Percentiles rank a stretch among this genome's conserved stretches.
These are phyloP conservation scores for Gryganskiella cystojenkinii DNA, from an alignment of 192 early-diverging fungal genomes.

Conservation along the genomic window DNA sequence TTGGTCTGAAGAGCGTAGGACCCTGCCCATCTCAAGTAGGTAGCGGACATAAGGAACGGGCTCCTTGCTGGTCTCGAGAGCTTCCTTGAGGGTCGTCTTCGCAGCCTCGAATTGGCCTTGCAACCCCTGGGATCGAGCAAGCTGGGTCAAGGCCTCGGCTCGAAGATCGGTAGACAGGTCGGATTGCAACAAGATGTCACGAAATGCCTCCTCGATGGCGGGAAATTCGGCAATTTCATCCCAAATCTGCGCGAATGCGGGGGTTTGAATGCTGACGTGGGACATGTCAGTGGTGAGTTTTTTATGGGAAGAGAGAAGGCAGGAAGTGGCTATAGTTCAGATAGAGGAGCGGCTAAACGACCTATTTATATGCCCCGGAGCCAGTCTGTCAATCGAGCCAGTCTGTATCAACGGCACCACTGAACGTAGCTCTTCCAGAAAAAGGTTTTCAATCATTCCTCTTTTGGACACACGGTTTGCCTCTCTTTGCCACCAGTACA, in stretches of 20 bases:
- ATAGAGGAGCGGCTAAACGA: no score
- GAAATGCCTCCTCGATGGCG: not conserved
- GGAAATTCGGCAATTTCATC: not conserved
- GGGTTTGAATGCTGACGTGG: not conserved
- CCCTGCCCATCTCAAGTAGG: constrained; percentile 15
- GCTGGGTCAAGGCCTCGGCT: constrained; percentile 18
- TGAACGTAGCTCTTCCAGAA: no score
- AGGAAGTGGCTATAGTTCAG: not conserved
- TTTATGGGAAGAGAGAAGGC: not conserved
- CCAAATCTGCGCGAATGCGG: not conserved
- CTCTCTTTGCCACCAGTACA: no score
- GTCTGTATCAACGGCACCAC: no score
- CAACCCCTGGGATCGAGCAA: constrained; percentile 18
- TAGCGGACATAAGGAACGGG: constrained; percentile 14
- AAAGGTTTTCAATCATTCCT: no score
- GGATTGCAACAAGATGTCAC: not conserved
- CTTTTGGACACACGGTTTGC: no score
- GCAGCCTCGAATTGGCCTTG: constrained; percentile 15
- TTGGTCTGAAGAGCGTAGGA: constrained; percentile 4
- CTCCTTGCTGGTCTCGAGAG: not conserved
- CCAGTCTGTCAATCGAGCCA: no score
- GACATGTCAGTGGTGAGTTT: not conserved
- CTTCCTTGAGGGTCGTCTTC: constrained; percentile 4
- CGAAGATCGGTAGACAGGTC: constrained; percentile 5
- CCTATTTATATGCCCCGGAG: no score